phyloP scores from a whole-genome alignment of 768 basidiomycete species.

The Leccinum subgranulosum region DNA sequence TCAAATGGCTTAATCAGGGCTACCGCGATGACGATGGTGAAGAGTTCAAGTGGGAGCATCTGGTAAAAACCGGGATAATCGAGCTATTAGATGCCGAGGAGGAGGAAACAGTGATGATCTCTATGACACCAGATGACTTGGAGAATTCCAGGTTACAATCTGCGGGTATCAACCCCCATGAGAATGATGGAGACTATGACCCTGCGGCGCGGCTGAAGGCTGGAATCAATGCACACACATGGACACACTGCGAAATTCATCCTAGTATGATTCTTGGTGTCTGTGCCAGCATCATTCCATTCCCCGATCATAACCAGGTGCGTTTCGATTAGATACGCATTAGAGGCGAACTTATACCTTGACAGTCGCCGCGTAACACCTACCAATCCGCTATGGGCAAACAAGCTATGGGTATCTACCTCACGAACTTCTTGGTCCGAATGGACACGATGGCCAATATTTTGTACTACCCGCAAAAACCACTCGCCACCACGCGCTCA shows the following conservation, averaged over 20 bases:
- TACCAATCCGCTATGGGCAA: constrained; percentile 99
- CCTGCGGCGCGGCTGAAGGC: constrained; percentile 87
- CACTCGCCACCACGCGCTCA: constrained; percentile 95
- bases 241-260: constrained; percentile 99
- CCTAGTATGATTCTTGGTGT: constrained; percentile 99
- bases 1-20: constrained; percentile 64
- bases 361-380: constrained; percentile 96
- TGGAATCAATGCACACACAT: constrained; percentile 80
- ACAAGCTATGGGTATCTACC: constrained; percentile 99
- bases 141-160: constrained; percentile 75
- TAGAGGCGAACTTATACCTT: constrained; percentile 4
- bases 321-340: constrained; percentile 22
- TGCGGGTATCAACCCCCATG: constrained; percentile 52
- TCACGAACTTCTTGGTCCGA: constrained; percentile 97
- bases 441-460: constrained; percentile 99
- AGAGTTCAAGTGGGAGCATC: constrained; percentile 77
- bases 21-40: constrained; percentile 54
- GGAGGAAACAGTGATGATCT: constrained; percentile 99
- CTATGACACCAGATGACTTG: constrained; percentile 96
- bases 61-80: constrained; percentile 85
- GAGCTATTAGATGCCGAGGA: constrained; percentile 98
- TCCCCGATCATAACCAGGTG: constrained; percentile 99
- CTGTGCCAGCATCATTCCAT: constrained; percentile 98
- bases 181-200: constrained; percentile 73
- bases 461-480: constrained; percentile 98